Base-by-base conservation (phyloP, 495 filamentous ascomycete genomes). In the Tuber calosporum region DNA sequence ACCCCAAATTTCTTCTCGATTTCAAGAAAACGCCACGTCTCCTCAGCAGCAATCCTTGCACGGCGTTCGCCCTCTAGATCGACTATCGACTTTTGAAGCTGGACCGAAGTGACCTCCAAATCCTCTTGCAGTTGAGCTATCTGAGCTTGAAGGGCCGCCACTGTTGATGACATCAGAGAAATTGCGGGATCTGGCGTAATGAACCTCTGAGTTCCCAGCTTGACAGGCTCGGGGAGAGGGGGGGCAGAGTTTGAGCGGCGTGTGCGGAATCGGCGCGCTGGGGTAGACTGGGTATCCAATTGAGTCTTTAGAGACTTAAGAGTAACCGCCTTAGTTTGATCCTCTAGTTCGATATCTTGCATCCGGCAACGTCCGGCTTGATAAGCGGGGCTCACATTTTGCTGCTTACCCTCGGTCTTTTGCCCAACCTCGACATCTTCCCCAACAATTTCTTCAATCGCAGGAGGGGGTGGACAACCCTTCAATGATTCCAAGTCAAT, bases 1-100 rank as follows among this genome's bases (percentile, higher is more conserved):
- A 74, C 77, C 8, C 80, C 80, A 62, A 81, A 79, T 45, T 79
- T 81, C 26, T 74, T 75, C 66, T 82, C 80, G 26, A 78, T 26
- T 67, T 82, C 80, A 34, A 81, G 62, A 62, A 81, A 82, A 66
- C 74, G 75, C 70, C 74, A 74, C 30, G 77, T 76, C 41, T 78
- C 73, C 53, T 81, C 80, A 20, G 80, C 80, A 45, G 70, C 67
- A 13, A 75, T 72, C 20, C 80, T 70, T 4, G 77, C 74, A 20
- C 80, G 77, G 19, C 74, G 74, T 69, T 79, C 80, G 22, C 71
- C 74, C 15, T 72, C 53, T 15, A 82, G 66, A 7, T 72, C 71
- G 34, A 72, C 73, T 34, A 74, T 68, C 17, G 79, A 69, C 30
- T 70, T 79, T 69, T 79, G 73, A 48, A 81, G 74, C 30, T 69